Conservation (phyloP, 1,139 yeast genomes). For the Zygosaccharomyces sapae region DNA sequence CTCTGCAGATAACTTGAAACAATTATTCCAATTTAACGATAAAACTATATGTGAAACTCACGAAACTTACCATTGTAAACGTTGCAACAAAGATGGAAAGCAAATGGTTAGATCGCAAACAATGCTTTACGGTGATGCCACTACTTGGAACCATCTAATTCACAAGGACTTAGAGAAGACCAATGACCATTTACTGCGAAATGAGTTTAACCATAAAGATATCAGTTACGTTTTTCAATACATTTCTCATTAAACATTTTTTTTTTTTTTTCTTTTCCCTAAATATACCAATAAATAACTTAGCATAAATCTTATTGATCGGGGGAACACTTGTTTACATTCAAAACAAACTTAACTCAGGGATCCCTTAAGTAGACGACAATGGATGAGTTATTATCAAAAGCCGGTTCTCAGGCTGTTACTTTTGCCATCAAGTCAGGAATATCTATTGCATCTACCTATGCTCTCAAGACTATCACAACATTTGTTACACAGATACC, state of each 20-base stretch:
- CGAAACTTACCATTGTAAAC: constrained; percentile 81
- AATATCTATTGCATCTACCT: constrained; percentile 69
- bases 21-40: constrained; percentile 67
- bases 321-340: too few species aligned
- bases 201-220: constrained; percentile 65
- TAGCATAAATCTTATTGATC: too few species aligned
- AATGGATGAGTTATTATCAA: constrained; percentile 46
- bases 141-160: constrained; percentile 92
- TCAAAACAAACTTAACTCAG: background rate
- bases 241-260: constrained; percentile 56
- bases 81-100: constrained; percentile 62
- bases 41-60: constrained; percentile 87
- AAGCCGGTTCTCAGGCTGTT: constrained; percentile 76
- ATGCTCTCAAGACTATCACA: constrained; percentile 64
- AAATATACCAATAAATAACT: background rate
- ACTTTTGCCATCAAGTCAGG: constrained; percentile 79
- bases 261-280: background rate
- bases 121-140: constrained; percentile 96
- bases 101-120: constrained; percentile 71
- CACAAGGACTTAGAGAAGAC: constrained; percentile 57
- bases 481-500: constrained; percentile 61
- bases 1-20: constrained; percentile 73
- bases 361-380: background rate
- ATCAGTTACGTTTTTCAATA: constrained; percentile 90
- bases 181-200: constrained; percentile 71